Evolutionary conservation across 352 stramenopile genomes (phyloP).

Genomic region (Lagenidium giganteum): DNA sequence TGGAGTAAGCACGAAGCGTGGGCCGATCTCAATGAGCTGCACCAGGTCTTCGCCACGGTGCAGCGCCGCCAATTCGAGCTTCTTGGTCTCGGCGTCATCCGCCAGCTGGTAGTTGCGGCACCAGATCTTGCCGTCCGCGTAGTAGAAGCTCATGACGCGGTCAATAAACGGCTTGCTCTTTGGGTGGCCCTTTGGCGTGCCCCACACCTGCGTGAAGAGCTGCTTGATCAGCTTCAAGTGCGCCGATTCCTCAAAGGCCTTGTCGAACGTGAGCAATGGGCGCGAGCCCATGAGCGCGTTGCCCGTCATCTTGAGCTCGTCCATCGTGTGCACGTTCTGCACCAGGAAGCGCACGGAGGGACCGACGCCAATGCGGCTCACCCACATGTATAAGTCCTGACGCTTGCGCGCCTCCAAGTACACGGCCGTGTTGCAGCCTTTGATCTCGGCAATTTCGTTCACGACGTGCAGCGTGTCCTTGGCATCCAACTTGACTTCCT

Average conservation of each 20-base stretch:
- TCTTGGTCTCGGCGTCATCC: conserved; percentile 85
- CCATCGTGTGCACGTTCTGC: conserved; percentile 99
- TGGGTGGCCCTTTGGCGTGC: conserved; percentile 94
- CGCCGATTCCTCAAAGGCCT: conserved; percentile 78
- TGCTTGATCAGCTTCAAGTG: conserved; percentile 94
- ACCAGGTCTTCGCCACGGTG: conserved; percentile 77
- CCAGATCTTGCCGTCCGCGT: conserved; percentile 93
- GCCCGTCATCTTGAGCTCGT: conserved; percentile 98
- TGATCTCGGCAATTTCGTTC: conserved; percentile 98
- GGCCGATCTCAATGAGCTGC: conserved; percentile 97
- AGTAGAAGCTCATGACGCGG: conserved; percentile 95
- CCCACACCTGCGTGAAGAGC: conserved; percentile 91
- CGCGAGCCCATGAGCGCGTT: conserved; percentile 97
- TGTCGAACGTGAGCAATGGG: conserved; percentile 96
- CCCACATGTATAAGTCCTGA: conserved; percentile 98
- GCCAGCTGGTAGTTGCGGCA: conserved; percentile 95
- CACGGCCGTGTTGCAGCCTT: conserved; percentile 94
- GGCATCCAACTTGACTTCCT: conserved; percentile 95
- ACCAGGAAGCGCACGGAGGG: conserved; percentile 96
- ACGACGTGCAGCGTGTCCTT: conserved; percentile 91
- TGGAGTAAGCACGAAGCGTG: conserved; percentile 96
- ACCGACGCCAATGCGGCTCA: conserved; percentile 89
- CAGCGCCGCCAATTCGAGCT: conserved; percentile 64
- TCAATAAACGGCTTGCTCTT: conserved; percentile 99
- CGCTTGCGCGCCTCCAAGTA: conserved; percentile 96